These are phyloP conservation scores for Chlorella sp. DNA, from an alignment of 139 green algal species.

Conservation along the genomic window DNA sequence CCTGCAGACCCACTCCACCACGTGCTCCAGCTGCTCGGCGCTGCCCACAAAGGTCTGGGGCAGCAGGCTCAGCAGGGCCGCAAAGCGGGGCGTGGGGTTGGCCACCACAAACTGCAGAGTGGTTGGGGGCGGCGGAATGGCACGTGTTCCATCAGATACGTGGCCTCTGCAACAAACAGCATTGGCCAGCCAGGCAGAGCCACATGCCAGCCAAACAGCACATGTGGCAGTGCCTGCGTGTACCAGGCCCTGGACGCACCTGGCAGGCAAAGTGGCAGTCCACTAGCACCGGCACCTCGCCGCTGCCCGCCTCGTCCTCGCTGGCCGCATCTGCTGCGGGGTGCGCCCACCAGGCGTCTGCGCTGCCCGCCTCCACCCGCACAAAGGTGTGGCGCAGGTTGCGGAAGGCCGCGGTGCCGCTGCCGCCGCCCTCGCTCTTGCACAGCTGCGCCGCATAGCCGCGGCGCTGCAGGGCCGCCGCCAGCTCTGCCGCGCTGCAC, in stretches of 20 bases:
- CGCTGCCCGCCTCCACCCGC: not conserved
- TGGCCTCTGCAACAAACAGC: too few relatives aligned
- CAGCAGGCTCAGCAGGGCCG: slow-evolving; percentile 2
- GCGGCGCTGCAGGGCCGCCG: not conserved
- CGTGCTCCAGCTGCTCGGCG: not conserved
- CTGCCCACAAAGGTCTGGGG: slow-evolving; percentile 16
- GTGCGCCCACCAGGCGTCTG: too few relatives aligned
- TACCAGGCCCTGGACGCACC: not conserved
- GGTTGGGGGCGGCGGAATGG: too few relatives aligned
- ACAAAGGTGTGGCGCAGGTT: slow-evolving; percentile 11
- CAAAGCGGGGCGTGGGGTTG: not conserved
- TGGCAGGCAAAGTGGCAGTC: slow-evolving; percentile 13
- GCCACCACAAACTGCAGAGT: slow-evolving; percentile 17
- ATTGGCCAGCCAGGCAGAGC: too few relatives aligned
- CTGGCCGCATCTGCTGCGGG: not conserved
- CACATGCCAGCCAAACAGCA: not conserved
- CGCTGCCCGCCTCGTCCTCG: not conserved
- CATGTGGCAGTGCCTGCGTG: not conserved
- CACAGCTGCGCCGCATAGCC: not conserved
- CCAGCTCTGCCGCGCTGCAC: slow-evolving; percentile 4
- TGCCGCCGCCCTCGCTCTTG: not conserved
- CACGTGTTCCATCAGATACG: too few relatives aligned
- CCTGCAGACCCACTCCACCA: slow-evolving; percentile 18
- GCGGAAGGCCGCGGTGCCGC: slow-evolving; percentile 7
- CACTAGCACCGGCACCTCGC: not conserved